Evolutionary conservation across 495 filamentous ascomycete genomes (phyloP), one percentile per base, ranked within the genome.

Genomic region (Penicillium roqueforti): DNA sequence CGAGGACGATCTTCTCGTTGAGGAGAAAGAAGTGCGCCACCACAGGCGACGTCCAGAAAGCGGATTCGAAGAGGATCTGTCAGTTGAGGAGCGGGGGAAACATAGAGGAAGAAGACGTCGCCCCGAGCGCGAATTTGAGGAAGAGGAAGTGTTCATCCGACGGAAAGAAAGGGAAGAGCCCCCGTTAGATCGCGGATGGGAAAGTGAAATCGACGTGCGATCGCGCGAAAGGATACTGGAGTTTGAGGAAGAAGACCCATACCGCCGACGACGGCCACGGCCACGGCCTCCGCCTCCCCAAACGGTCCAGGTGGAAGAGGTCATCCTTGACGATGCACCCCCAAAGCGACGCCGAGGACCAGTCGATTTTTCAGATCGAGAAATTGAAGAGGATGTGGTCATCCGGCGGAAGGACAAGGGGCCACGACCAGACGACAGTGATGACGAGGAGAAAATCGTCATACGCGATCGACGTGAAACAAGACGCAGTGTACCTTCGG

Each of bases 1-100:
- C n/a, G 72, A 74, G 23, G 59, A 72, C 4, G 72, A 74, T 14
- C 61, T 68, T 13, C 16, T 53, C 4, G 56, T 73, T 39, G 47
- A 57, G 5, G 67, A 69, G 32, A 60, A 65, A 20, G 56, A 70
- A 39, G 65, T 60, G 53, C 57, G 56, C 6, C 58, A 54, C 2
- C 54, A 52, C 20, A 39, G 42, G 32, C 51, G 60, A 23, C 45
- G 18, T 14, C 55, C 32, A 25, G 26, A 46, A 7, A 34, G 22
- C 11, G 19, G 50, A 0, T 8, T 38, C 2, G 43, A 54, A 16
- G 51, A 54, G 14, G 50, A 53, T 4, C 6, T 48, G 1, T 29
- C 40, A 1, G 11, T 36, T n/a, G 43, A 48, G 2, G 36, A 20
- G 11, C 32, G n/a, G n/a, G 16, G 36, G 37, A 46, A 38, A 22